Evolutionary conservation across 768 basidiomycete genomes (phyloP), one percentile per base, ranked within the genome.

Genomic region (Mycena alexandri): DNA sequence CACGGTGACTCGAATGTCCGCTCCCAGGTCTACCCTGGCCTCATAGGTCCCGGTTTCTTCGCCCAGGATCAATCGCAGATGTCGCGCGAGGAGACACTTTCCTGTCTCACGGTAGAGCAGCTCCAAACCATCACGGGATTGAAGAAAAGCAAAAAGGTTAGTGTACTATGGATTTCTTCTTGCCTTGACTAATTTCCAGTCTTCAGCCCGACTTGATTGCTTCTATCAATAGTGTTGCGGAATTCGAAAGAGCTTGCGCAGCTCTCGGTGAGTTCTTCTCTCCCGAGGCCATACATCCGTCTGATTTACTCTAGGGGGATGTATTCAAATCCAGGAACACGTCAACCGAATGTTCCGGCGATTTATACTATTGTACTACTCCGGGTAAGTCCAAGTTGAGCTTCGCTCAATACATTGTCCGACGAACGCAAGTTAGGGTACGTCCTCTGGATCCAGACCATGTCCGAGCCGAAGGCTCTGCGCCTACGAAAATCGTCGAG

Each of bases 321-420:
- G 41, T 21, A 56, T 56, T 8, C 21, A 22, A 14, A 29, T 56
- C 16, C 41, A 43, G 1, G 9, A 42, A 22, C 38, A 56, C 54
- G 22, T 56, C 14, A 14, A 25, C 22, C 54, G 54, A 10, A 41
- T 56, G 24, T 56, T 56, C 14, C 54, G 54, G 22, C 54, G 54
- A 24, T 38, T 56, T 12, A 43, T 56, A 2, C 41, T 56, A 14
- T 4, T 19, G 24, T 56, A 56, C 14, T 56, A 56, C 41, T 12
- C 21, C 6, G 22, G 54, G 44, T 47, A 14, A 33, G 57, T 21
- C 11, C 29, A 6, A 5, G 12, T 13, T 46, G 5, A 12, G 34
- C 34, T 36, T 6, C 34, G 5, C 5, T 36, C 5, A 6, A 36
- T 12, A 36, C 12, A 12, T 36, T 36, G 34, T 36, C n/a, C n/a